Evolutionary conservation across 1,139 yeast genomes (phyloP).

Genomic region (Magnusiomyces tetraspermus): DNA sequence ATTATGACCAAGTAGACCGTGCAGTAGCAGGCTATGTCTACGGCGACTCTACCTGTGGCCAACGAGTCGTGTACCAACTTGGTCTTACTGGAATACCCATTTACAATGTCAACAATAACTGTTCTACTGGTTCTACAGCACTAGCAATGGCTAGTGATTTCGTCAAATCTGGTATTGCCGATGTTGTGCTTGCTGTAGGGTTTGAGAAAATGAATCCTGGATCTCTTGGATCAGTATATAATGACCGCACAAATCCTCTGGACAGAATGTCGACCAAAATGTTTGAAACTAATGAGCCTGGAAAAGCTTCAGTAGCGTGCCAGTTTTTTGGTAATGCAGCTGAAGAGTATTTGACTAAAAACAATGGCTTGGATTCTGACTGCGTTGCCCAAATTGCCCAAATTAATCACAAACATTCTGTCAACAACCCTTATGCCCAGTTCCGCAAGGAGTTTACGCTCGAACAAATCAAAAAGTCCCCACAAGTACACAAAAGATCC

Average conservation of each 20-base stretch:
- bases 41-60: conserved; percentile 29
- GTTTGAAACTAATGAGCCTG: conserved; percentile 18
- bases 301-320: conserved; percentile 24
- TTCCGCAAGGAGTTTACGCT: conserved; percentile 24
- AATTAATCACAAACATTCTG: conserved; percentile 26
- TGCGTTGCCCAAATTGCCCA: conserved; percentile 27
- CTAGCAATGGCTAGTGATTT: conserved; percentile 23
- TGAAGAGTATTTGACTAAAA: conserved; percentile 22
- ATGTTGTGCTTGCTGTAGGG: conserved; percentile 27
- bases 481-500: conserved; percentile 22
- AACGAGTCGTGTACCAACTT: conserved; percentile 27
- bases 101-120: conserved; percentile 28
- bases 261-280: conserved; percentile 19
- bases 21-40: conserved; percentile 27
- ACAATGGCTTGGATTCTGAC: conserved; percentile 17
- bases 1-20: conserved; percentile 26
- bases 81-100: conserved; percentile 29
- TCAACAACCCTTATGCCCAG: conserved; percentile 29
- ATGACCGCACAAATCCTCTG: conserved; percentile 25
- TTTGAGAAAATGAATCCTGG: conserved; percentile 29
- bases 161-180: conserved; percentile 22
- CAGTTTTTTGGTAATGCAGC: conserved; percentile 29
- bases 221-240: conserved; percentile 22
- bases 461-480: conserved; percentile 25
- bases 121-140: conserved; percentile 29